Conservation (phyloP, 2,329 filamentous ascomycete species). For the Diaporthe citriasiana region DNA sequence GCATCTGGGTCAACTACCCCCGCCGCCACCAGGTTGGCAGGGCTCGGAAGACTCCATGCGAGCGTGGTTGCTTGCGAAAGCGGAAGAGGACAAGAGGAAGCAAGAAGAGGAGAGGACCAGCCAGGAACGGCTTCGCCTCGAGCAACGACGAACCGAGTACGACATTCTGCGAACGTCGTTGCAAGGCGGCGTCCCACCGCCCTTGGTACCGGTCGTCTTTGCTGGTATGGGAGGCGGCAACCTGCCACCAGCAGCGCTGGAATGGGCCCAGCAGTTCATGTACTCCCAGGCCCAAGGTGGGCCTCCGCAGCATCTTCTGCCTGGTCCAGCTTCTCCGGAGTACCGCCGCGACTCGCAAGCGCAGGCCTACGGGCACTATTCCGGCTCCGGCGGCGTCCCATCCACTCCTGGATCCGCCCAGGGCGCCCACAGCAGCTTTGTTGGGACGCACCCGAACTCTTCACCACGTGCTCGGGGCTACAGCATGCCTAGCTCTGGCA, state of each 20-base stretch:
- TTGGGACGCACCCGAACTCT: constrained; percentile 61
- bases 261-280: constrained; percentile 78
- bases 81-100: constrained; percentile 79
- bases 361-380: constrained; percentile 59
- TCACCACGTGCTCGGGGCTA: constrained; percentile 65
- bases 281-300: constrained; percentile 62
- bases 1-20: constrained; percentile 68
- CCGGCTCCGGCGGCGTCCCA: constrained; percentile 56
- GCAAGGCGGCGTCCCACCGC: constrained; percentile 78
- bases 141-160: constrained; percentile 80
- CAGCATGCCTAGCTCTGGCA: constrained; percentile 59
- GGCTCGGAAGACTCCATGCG: constrained; percentile 79
- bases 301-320: constrained; percentile 65
- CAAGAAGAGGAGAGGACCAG: constrained; percentile 81
- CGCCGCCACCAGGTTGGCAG: constrained; percentile 76
- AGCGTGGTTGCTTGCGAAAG: constrained; percentile 78
- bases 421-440: constrained; percentile 57
- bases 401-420: constrained; percentile 59
- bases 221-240: constrained; percentile 77
- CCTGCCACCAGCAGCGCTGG: constrained; percentile 72
- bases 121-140: constrained; percentile 76
- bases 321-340: constrained; percentile 66
- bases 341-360: constrained; percentile 66
- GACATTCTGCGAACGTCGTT: constrained; percentile 80
- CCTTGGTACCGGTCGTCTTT: constrained; percentile 82